These are phyloP conservation scores for Cercospora sojina DNA, from an alignment of 2,329 filamentous ascomycete species.

Conservation along the genomic window DNA sequence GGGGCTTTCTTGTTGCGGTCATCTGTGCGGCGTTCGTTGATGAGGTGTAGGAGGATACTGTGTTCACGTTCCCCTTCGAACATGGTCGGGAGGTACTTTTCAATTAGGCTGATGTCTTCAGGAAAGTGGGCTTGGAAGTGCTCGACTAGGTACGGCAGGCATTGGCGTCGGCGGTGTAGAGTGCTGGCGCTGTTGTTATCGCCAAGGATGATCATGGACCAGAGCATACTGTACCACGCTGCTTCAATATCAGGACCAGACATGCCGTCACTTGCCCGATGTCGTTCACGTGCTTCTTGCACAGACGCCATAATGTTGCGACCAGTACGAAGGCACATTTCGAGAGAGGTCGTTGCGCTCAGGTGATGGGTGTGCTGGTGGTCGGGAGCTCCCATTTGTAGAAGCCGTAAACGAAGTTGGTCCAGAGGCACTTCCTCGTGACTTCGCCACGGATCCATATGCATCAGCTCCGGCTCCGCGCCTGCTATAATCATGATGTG, in stretches of 20 bases:
- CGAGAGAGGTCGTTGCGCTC: slow-evolving; percentile 60
- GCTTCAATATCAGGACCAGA: slow-evolving; percentile 53
- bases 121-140: slow-evolving; percentile 65
- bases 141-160: slow-evolving; percentile 63
- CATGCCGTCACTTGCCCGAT: slow-evolving; percentile 28
- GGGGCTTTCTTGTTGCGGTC: slow-evolving; percentile 56
- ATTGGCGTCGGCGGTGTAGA: slow-evolving; percentile 51
- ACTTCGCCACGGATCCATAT: slow-evolving; percentile 73
- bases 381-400: slow-evolving; percentile 45
- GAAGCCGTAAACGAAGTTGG: slow-evolving; percentile 60
- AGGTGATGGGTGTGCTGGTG: slow-evolving; percentile 55
- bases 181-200: slow-evolving; percentile 29
- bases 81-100: slow-evolving; percentile 66
- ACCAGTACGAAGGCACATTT: slow-evolving; percentile 72
- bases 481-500: slow-evolving; percentile 26
- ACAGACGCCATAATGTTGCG: slow-evolving; percentile 79
- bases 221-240: slow-evolving; percentile 70
- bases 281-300: slow-evolving; percentile 47
- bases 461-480: slow-evolving; percentile 56
- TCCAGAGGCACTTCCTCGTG: slow-evolving; percentile 63
- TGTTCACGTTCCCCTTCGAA: slow-evolving; percentile 55
- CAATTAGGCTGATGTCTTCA: slow-evolving; percentile 70
- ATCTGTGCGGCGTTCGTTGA: slow-evolving; percentile 56
- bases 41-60: slow-evolving; percentile 53
- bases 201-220: slow-evolving; percentile 58